Evolutionary conservation across 2,329 filamentous ascomycete genomes (phyloP).

Genomic region (Colletotrichum sansevieriae): DNA sequence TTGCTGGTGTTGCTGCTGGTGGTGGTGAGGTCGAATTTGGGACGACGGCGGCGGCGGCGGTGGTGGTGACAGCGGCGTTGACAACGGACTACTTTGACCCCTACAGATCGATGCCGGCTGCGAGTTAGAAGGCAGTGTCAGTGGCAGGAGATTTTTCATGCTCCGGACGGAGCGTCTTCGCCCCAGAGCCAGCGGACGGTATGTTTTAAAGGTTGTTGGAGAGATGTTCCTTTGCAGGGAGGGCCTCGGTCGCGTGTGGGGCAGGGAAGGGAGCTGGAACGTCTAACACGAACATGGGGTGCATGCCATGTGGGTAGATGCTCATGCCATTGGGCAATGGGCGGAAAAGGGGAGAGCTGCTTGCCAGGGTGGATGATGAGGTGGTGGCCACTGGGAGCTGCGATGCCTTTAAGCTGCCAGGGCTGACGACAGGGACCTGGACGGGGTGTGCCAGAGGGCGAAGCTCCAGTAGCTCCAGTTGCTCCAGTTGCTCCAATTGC

Average conservation of each 20-base stretch:
- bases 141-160: slow-evolving; percentile 55
- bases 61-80: slow-evolving; percentile 7
- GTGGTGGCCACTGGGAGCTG: slow-evolving; percentile 30
- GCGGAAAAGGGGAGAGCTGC: slow-evolving; percentile 33
- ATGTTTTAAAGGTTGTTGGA: slow-evolving; percentile 42
- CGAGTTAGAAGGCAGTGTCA: slow-evolving; percentile 49
- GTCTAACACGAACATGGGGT: slow-evolving; percentile 44
- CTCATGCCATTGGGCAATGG: slow-evolving; percentile 40
- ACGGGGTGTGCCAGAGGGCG: slow-evolving; percentile 8
- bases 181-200: slow-evolving; percentile 41
- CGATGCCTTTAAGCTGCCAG: slow-evolving; percentile 27
- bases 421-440: slow-evolving; percentile 29
- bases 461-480: neutral
- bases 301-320: slow-evolving; percentile 41
- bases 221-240: slow-evolving; percentile 42
- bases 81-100: neutral
- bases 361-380: slow-evolving; percentile 24
- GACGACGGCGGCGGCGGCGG: slow-evolving; percentile 16
- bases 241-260: slow-evolving; percentile 40
- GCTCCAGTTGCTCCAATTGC: slow-evolving; percentile 2
- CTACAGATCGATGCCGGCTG: slow-evolving; percentile 15
- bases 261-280: slow-evolving; percentile 42
- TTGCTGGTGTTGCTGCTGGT: neutral
- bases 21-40: slow-evolving; percentile 22
- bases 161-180: slow-evolving; percentile 54